Percentiles rank a stretch among this genome's conserved stretches.
phyloP scores from a whole-genome alignment of 768 basidiomycete species.

The Trichaptum fuscoviolaceum region DNA sequence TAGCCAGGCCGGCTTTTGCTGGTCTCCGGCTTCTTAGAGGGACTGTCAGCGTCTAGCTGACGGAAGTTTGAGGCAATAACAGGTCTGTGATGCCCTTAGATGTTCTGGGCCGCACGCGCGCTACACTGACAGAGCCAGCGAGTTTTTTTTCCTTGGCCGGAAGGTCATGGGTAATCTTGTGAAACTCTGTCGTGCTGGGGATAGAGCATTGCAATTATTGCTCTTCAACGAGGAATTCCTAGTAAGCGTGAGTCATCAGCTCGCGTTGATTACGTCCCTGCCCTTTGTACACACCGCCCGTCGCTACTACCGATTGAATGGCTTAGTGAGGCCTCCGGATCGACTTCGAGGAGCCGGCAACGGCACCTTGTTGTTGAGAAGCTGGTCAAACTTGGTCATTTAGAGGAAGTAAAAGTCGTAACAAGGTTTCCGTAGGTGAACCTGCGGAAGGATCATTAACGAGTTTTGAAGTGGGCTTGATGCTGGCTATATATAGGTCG shows the following conservation, averaged over 20 bases:
- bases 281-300: conserved; percentile 89
- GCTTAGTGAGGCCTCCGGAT: conserved; percentile 86
- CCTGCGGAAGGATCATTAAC: no score
- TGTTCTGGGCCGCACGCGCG: conserved; percentile 84
- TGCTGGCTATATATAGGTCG: no score
- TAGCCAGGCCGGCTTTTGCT: conserved; percentile 74
- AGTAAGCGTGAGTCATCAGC: conserved; percentile 87
- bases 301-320: conserved; percentile 90
- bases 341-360: conserved; percentile 57
- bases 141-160: conserved; percentile 70
- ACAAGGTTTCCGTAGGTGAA: no score
- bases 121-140: conserved; percentile 89
- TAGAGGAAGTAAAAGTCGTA: no score
- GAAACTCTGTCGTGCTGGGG: conserved; percentile 78
- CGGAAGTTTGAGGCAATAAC: conserved; percentile 88
- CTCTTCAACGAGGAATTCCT: conserved; percentile 90
- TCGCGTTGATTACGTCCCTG: conserved; percentile 87
- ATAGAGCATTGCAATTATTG: conserved; percentile 91
- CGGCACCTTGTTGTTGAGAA: conserved; percentile 42
- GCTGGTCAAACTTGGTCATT: no score
- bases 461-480: conserved; percentile 26
- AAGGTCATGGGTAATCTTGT: conserved; percentile 75
- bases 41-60: conserved; percentile 77
- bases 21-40: conserved; percentile 81
- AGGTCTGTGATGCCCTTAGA: conserved; percentile 90